Conservation (phyloP, 257 asterid species). For the Solanum chaucha region DNA sequence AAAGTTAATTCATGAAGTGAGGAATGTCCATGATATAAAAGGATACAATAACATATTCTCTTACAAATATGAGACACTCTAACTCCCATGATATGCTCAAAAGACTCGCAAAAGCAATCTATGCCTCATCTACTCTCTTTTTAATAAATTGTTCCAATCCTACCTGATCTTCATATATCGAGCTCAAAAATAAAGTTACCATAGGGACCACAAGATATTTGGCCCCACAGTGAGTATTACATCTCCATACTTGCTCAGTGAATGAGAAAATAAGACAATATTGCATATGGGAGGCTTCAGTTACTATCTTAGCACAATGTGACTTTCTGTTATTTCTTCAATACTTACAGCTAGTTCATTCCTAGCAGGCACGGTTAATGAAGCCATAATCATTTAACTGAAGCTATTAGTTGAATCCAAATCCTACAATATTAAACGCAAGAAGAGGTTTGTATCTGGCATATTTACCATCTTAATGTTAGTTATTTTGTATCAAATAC, state of each 20-base stretch:
- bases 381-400: slow-evolving; percentile 47
- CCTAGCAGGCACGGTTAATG: slow-evolving; percentile 43
- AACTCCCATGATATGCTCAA: neutral
- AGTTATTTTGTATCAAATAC: neutral
- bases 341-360: neutral
- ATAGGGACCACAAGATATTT: slow-evolving; percentile 68
- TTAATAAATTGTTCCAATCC: neutral
- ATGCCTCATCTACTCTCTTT: neutral
- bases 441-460: slow-evolving; percentile 37
- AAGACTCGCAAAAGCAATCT: neutral
- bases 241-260: neutral
- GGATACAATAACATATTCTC: neutral
- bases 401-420: slow-evolving; percentile 57
- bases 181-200: neutral
- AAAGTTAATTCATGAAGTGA: neutral
- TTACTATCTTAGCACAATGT: slow-evolving; percentile 11
- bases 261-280: neutral
- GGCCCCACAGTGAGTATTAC: slow-evolving; percentile 65
- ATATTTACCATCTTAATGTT: neutral
- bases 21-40: neutral
- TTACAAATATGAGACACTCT: neutral
- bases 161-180: neutral
- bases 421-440: slow-evolving; percentile 47
- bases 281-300: slow-evolving; percentile 18
- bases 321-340: slow-evolving; percentile 10